These are phyloP conservation scores for Wickerhamiella parazyma DNA, from an alignment of 805 yeast species.

Conservation along the genomic window DNA sequence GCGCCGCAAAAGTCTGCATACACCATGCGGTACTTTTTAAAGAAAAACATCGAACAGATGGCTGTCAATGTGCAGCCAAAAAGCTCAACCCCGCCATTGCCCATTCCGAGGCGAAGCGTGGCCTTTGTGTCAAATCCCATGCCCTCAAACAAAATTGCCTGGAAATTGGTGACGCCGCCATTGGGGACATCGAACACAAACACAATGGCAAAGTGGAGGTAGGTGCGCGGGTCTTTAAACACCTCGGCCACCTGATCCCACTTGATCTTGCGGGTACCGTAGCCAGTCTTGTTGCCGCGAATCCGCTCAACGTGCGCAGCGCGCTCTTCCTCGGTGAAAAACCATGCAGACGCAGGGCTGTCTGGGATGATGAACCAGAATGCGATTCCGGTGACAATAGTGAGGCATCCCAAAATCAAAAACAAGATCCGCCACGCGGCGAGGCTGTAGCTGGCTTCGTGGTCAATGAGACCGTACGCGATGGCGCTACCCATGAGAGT, in stretches of 20 bases:
- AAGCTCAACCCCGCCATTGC: conserved; percentile 32
- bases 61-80: conserved; percentile 16
- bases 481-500: conserved; percentile 17
- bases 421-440: conserved; percentile 51
- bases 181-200: conserved; percentile 20
- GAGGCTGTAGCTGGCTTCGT: conserved; percentile 13
- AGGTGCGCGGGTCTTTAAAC: conserved; percentile 36
- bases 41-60: conserved; percentile 10
- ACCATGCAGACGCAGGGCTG: conserved; percentile 31
- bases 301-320: conserved; percentile 38
- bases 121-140: conserved; percentile 19
- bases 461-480: conserved; percentile 17
- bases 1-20: conserved; percentile 37
- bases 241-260: conserved; percentile 41
- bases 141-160: conserved; percentile 32
- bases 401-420: conserved; percentile 45
- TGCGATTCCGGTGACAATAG: conserved; percentile 37
- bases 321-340: conserved; percentile 32
- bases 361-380: conserved; percentile 43
- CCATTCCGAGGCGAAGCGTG: conserved; percentile 32
- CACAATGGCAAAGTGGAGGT: conserved; percentile 29
- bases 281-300: conserved; percentile 43
- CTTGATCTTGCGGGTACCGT: conserved; percentile 43
- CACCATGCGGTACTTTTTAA: conserved; percentile 14
- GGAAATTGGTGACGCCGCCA: conserved; percentile 41